These are phyloP conservation scores for Pyrenophora graminea DNA, from an alignment of 2,329 filamentous ascomycete genomes.

Conservation along the genomic window DNA sequence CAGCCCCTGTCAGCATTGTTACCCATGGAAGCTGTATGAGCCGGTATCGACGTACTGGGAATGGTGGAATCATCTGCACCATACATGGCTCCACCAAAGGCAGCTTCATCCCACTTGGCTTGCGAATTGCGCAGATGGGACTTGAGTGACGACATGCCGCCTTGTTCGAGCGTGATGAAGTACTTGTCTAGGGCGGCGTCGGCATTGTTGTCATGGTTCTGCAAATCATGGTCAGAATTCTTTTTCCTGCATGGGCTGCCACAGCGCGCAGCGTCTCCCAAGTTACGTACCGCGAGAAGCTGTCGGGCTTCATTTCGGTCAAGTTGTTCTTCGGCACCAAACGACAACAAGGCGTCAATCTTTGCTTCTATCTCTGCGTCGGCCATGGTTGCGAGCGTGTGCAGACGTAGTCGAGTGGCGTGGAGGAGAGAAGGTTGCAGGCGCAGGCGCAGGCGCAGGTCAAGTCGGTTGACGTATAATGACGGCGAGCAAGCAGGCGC, in stretches of 20 bases:
- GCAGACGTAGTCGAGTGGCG: neutral
- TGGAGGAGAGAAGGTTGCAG: neutral
- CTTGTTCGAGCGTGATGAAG: conserved; percentile 18
- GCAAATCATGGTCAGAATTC: conserved; percentile 1
- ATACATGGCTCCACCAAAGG: conserved; percentile 38
- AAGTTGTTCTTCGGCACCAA: conserved; percentile 20
- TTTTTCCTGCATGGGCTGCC: neutral
- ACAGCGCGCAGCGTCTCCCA: conserved; percentile 1
- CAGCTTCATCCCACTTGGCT: conserved; percentile 39
- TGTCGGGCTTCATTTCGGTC: conserved; percentile 22
- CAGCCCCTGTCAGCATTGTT: conserved; percentile 21
- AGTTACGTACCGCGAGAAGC: conserved; percentile 20
- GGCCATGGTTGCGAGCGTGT: conserved; percentile 12
- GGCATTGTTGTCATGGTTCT: conserved; percentile 34
- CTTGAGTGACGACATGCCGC: conserved; percentile 19
- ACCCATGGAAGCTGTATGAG: neutral
- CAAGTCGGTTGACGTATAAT: too few species aligned
- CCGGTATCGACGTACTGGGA: conserved; percentile 33
- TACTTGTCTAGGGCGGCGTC: conserved; percentile 31
- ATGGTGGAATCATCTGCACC: conserved; percentile 29
- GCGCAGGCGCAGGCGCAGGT: neutral
- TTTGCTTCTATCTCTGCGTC: conserved; percentile 13
- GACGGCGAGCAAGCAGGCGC: conserved; percentile 7
- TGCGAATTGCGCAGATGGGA: conserved; percentile 27
- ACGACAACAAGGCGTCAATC: conserved; percentile 13